Evolutionary conservation across 148 eudicot genomes (phyloP).

Genomic region (Dysphania ambrosioides): DNA sequence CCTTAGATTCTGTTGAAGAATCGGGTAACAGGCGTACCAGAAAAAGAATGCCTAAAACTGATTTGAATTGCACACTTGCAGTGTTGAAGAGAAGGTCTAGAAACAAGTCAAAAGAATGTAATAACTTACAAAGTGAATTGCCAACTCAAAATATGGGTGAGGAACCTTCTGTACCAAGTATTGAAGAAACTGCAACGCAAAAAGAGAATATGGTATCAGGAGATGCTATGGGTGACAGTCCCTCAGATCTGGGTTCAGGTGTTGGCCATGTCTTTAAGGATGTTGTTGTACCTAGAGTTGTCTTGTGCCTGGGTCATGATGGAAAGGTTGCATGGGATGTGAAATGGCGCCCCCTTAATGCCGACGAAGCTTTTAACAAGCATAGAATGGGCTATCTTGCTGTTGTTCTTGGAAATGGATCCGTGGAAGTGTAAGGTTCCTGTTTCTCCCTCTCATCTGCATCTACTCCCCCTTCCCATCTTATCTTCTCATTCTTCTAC

Average conservation of each 20-base stretch:
- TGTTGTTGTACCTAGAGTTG: constrained; percentile 62
- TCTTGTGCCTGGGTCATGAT: constrained; percentile 85
- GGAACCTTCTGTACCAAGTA: constrained; percentile 26
- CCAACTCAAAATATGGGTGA: constrained; percentile 22
- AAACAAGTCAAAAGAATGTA: constrained; percentile 22
- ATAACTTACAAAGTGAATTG: constrained; percentile 17
- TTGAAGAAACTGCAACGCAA: constrained; percentile 11
- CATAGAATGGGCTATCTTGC: constrained; percentile 92
- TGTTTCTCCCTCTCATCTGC: constrained; percentile 7
- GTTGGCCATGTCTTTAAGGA: constrained; percentile 34
- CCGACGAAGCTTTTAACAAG: constrained; percentile 35
- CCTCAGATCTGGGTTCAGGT: constrained; percentile 25
- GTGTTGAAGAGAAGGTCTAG: constrained; percentile 27
- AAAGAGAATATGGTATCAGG: constrained; percentile 24
- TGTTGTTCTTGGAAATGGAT: constrained; percentile 87
- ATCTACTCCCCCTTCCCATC: too few relatives aligned
- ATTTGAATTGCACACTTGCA: constrained; percentile 30
- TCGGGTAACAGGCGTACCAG: constrained; percentile 17
- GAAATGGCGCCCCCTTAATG: constrained; percentile 68
- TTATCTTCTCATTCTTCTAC: too few relatives aligned
- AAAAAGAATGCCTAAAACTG: constrained; percentile 16
- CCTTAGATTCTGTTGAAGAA: background rate
- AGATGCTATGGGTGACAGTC: constrained; percentile 9
- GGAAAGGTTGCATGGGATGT: constrained; percentile 98
- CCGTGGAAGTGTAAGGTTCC: constrained; percentile 82